A percentile compares a stretch with the other conserved stretches of the same genome.
Conservation (phyloP, 192 early-diverging fungal genomes). For the Lunasporangiospora selenospora region DNA sequence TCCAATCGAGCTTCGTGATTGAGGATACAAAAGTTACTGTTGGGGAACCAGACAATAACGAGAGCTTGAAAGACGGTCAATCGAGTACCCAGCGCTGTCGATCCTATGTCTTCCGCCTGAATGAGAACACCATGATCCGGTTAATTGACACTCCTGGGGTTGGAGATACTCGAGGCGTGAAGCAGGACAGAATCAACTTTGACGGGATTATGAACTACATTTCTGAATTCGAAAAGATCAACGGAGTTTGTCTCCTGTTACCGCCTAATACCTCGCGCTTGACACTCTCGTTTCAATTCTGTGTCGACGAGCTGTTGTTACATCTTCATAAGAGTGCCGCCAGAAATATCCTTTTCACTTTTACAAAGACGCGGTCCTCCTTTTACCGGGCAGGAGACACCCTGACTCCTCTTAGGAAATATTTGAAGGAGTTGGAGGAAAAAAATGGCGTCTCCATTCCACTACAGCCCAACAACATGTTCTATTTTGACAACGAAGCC, state of each 20-base stretch:
- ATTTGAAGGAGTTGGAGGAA: slow-evolving; percentile 10
- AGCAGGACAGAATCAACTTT: slow-evolving; percentile 32
- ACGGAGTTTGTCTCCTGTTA: slow-evolving; percentile 31
- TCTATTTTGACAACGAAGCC: slow-evolving; percentile 39
- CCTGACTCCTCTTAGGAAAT: slow-evolving; percentile 8
- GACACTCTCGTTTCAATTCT: slow-evolving; percentile 18
- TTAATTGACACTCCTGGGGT: slow-evolving; percentile 38
- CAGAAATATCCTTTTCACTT: slow-evolving; percentile 37
- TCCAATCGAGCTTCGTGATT: slow-evolving; percentile 22
- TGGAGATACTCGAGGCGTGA: slow-evolving; percentile 31
- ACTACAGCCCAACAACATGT: slow-evolving; percentile 3
- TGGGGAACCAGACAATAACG: slow-evolving; percentile 11
- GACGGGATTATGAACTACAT: slow-evolving; percentile 30
- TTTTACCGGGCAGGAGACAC: slow-evolving; percentile 41
- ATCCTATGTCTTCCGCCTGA: slow-evolving; percentile 18
- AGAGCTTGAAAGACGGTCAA: slow-evolving; percentile 8
- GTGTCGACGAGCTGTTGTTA: slow-evolving; percentile 28
- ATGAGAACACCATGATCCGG: slow-evolving; percentile 12
- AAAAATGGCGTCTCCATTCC: slow-evolving; percentile 8
- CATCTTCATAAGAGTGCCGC: slow-evolving; percentile 27
- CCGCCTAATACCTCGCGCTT: slow-evolving; percentile 9
- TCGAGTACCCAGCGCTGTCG: slow-evolving; percentile 19
- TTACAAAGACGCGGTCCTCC: slow-evolving; percentile 28
- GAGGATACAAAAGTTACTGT: slow-evolving; percentile 10
- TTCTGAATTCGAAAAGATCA: slow-evolving; percentile 6